These are phyloP conservation scores for Candida silvatica DNA, from an alignment of 805 yeast species.

Conservation along the genomic window DNA sequence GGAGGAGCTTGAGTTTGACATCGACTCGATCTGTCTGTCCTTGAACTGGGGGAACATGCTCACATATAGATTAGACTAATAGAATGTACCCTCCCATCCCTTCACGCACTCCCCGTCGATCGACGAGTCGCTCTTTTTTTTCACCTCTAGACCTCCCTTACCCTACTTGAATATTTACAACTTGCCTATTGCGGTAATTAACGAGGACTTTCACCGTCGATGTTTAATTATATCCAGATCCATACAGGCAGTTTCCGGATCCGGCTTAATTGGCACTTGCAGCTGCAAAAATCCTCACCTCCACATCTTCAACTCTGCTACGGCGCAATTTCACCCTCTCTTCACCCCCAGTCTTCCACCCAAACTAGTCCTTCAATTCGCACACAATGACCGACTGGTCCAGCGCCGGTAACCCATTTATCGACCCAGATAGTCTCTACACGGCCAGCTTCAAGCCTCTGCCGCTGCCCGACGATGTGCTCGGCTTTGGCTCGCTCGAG, in stretches of 20 bases:
- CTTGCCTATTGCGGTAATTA: constrained; percentile 13
- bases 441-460: constrained; percentile 26
- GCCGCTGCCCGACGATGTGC: constrained; percentile 47
- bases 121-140: no score
- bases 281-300: neutral
- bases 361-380: no score
- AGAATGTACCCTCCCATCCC: no score
- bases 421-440: constrained; percentile 27
- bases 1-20: constrained; percentile 8
- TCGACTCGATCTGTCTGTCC: constrained; percentile 8
- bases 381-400: constrained; percentile 4
- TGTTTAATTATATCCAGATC: neutral
- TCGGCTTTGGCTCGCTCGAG: constrained; percentile 27
- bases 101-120: no score
- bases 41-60: constrained; percentile 11
- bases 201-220: neutral
- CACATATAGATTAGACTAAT: no score
- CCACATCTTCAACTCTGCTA: no score
- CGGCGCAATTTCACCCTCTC: no score
- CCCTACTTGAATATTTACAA: constrained; percentile 15
- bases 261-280: no score
- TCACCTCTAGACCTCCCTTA: no score
- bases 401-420: constrained; percentile 15
- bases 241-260: no score
- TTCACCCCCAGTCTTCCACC: no score